Evolutionary conservation across 2,329 filamentous ascomycete genomes (phyloP).

Genomic region (Hymenoscyphus occultus): DNA sequence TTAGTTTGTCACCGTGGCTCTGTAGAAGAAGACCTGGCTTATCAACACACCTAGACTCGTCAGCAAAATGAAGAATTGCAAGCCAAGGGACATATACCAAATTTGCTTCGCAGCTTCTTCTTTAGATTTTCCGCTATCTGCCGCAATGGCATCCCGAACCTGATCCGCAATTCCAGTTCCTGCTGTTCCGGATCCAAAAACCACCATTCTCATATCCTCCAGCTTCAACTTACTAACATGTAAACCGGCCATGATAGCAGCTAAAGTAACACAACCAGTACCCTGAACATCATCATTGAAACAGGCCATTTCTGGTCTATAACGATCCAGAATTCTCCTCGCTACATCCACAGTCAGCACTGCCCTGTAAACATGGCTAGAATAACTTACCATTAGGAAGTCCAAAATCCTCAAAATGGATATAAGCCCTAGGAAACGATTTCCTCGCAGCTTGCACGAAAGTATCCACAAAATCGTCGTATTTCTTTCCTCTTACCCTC

Average conservation of each 20-base stretch:
- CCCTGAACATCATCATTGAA: slow-evolving; percentile 94
- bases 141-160: slow-evolving; percentile 72
- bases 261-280: slow-evolving; percentile 82
- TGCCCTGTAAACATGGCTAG: neutral
- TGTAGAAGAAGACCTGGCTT: slow-evolving; percentile 73
- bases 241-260: slow-evolving; percentile 74
- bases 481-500: slow-evolving; percentile 66
- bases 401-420: slow-evolving; percentile 90
- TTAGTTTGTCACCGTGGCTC: slow-evolving; percentile 58
- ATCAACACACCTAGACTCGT: slow-evolving; percentile 64
- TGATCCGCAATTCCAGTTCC: slow-evolving; percentile 86
- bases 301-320: slow-evolving; percentile 70
- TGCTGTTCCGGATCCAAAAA: slow-evolving; percentile 80
- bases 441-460: slow-evolving; percentile 69
- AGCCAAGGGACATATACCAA: slow-evolving; percentile 51
- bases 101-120: slow-evolving; percentile 78
- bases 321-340: slow-evolving; percentile 71
- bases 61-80: neutral
- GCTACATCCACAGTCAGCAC: slow-evolving; percentile 35
- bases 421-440: slow-evolving; percentile 74
- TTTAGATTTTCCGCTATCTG: slow-evolving; percentile 62
- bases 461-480: slow-evolving; percentile 72
- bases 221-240: slow-evolving; percentile 66
- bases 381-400: slow-evolving; percentile 57
- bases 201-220: slow-evolving; percentile 65